These are phyloP conservation scores for Mycena kentingensis DNA, from an alignment of 768 basidiomycete species.

Conservation along the genomic window DNA sequence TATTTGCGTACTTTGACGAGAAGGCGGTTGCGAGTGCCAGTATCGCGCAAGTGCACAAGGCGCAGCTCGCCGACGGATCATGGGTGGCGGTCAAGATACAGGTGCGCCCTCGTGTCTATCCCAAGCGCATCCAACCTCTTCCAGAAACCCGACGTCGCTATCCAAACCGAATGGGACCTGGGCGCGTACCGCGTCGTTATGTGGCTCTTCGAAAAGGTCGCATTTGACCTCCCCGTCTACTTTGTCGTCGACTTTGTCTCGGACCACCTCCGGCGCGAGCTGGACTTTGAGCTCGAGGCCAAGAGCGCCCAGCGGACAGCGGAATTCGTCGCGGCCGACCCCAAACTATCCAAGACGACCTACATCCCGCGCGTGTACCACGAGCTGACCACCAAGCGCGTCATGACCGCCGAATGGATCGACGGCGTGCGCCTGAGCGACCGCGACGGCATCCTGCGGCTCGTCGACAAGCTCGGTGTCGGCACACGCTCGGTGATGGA, in stretches of 20 bases:
- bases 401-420: slow-evolving; percentile 88
- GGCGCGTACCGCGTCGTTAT: slow-evolving; percentile 69
- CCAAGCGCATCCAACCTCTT: slow-evolving; percentile 26
- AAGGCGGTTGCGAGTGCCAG: slow-evolving; percentile 83
- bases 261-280: slow-evolving; percentile 79
- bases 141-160: slow-evolving; percentile 86
- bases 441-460: slow-evolving; percentile 50
- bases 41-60: slow-evolving; percentile 90
- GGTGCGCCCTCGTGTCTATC: not conserved
- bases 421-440: slow-evolving; percentile 75
- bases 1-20: slow-evolving; percentile 80
- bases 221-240: slow-evolving; percentile 86
- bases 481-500: slow-evolving; percentile 74
- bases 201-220: slow-evolving; percentile 77
- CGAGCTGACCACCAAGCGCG: slow-evolving; percentile 70
- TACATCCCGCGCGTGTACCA: slow-evolving; percentile 78
- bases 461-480: slow-evolving; percentile 57
- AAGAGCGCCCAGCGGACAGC: slow-evolving; percentile 74
- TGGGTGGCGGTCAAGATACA: slow-evolving; percentile 86
- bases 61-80: slow-evolving; percentile 53
- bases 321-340: slow-evolving; percentile 67
- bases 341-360: slow-evolving; percentile 66
- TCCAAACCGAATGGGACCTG: slow-evolving; percentile 86
- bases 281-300: slow-evolving; percentile 82
- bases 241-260: slow-evolving; percentile 81